Evolutionary conservation across 2,329 filamentous ascomycete genomes (phyloP), one percentile per base, ranked within the genome.

Genomic region (Paecilomyces sp.): DNA sequence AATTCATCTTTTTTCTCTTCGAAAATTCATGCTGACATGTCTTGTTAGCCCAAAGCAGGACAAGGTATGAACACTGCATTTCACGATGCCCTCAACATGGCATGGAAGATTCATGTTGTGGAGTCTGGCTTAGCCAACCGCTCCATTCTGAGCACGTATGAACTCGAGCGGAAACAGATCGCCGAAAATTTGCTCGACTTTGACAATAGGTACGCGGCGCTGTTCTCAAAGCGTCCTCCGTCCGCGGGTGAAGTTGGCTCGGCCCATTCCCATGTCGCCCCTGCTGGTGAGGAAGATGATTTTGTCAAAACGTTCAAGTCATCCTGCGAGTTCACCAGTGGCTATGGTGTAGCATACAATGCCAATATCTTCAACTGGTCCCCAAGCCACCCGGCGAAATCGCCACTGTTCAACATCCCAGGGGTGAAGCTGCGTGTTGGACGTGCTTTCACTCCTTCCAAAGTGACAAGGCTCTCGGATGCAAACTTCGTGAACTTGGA

Each of bases 71-170:
- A 84, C 76, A 84, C 83, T 64, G 80, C 84, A 24, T 83, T 83
- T 74, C 74, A 82, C 55, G 80, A 82, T 67, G 91, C 91, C 0
- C 85, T 91, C 61, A 97, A 97, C 74, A 81, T 97, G 50, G 92
- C 92, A 7, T 97, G 92, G 92, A 97, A 97, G 79, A 90, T 97
- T 57, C 92, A 96, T 71, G 87, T 90, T 36, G 93, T 97, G 9
- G 92, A 96, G 72, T 82, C 83, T 28, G 91, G 91, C 12, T 90
- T 96, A 65, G 90, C 91, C 1, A 78, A 86, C 31, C 88, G 90
- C 62, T 84, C 85, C 2, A 81, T 94, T 18, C 83, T 97, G 56
- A 84, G 87, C 62, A 94, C 92, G 0, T 97, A 97, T 73, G 91
- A 97, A 76, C 82, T 83, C 2, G 92, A 97, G 76, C 88, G 92